Evolutionary conservation across 2,329 filamentous ascomycete genomes (phyloP), one percentile per base, ranked within the genome.

Genomic region (Talaromyces marneffei): DNA sequence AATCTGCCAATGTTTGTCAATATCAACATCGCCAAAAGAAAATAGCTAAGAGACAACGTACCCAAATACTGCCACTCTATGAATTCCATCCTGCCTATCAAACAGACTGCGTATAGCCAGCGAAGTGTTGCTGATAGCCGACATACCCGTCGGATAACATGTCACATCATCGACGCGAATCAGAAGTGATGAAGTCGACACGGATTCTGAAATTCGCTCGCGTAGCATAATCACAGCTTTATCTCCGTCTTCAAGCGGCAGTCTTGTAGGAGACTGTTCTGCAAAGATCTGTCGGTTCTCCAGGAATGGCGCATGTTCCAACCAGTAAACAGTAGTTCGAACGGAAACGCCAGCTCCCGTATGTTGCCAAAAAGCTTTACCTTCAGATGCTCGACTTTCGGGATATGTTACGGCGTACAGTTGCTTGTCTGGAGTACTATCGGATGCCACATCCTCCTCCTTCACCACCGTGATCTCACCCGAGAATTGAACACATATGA

Each of bases 71-170:
- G 57, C 57, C 9, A 59, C 57, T 53, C 57, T n/a, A 16, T 59
- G 57, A 18, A 59, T 9, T 10, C 37, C 33, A 20, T 53, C 25
- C 7, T 29, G 6, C 10, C 57, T 53, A 8, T 23, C 6, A n/a
- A 52, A 31, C 33, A 59, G 14, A 31, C 44, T 59, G 23, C 57
- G 35, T 52, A 59, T 50, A 2, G 57, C 33, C 9, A 59, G 57
- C 5, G 57, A 59, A 7, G 33, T 59, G 18, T 59, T 59, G 44
- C 57, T 59, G 18, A 59, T 59, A n/a, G 57, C 57, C 18, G 57
- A 59, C 57, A 59, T 59, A 16, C 57, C 57, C 1, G 57, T 53
- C 10, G 57, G 57, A 53, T 59, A 59, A 25, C 52, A 12, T 1
- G 44, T 42, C 44, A 59, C 57, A 40, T 59, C n/a, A 7, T 42